These are phyloP conservation scores for Chaetothyriales sp. DNA, from an alignment of 2,329 filamentous ascomycete genomes.

Conservation along the genomic window DNA sequence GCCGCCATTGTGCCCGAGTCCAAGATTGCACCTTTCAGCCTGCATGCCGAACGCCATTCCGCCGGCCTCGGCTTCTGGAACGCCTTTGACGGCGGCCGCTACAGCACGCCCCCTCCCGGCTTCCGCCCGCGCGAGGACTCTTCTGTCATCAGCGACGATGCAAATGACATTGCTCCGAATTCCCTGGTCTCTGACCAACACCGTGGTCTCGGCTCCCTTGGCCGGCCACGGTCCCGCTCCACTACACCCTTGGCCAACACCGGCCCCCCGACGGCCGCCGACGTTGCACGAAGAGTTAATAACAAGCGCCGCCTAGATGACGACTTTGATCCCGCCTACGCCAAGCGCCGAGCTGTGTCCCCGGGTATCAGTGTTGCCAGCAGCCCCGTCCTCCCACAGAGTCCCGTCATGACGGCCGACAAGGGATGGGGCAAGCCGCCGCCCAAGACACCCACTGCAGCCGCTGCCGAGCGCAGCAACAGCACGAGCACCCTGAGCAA, in stretches of 20 bases:
- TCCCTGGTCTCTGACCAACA: conserved; percentile 17
- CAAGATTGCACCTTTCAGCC: conserved; percentile 54
- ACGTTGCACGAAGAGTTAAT: conserved; percentile 63
- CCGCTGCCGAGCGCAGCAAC: conserved; percentile 28
- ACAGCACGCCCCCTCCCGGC: conserved; percentile 48
- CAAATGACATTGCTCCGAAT: conserved; percentile 24
- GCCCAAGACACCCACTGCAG: conserved; percentile 44
- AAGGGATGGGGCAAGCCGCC: conserved; percentile 54
- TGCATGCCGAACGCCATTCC: conserved; percentile 56
- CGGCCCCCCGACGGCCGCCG: conserved; percentile 43
- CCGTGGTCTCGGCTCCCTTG: conserved; percentile 16
- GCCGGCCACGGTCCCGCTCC: conserved; percentile 23
- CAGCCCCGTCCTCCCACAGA: conserved; percentile 68
- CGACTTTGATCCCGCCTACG: conserved; percentile 74
- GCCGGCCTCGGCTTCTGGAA: conserved; percentile 67
- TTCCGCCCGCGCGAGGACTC: conserved; percentile 42
- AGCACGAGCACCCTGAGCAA: conserved; percentile 28
- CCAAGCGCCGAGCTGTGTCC: conserved; percentile 74
- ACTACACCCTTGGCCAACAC: conserved; percentile 26
- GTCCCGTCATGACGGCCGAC: conserved; percentile 54
- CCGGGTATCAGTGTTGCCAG: conserved; percentile 84
- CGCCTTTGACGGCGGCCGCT: conserved; percentile 52
- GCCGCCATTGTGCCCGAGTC: conserved; percentile 20
- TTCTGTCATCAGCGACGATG: conserved; percentile 27
- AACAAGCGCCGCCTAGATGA: conserved; percentile 78